These are phyloP conservation scores for Boletus edulis DNA, from an alignment of 768 basidiomycete species.

Conservation along the genomic window DNA sequence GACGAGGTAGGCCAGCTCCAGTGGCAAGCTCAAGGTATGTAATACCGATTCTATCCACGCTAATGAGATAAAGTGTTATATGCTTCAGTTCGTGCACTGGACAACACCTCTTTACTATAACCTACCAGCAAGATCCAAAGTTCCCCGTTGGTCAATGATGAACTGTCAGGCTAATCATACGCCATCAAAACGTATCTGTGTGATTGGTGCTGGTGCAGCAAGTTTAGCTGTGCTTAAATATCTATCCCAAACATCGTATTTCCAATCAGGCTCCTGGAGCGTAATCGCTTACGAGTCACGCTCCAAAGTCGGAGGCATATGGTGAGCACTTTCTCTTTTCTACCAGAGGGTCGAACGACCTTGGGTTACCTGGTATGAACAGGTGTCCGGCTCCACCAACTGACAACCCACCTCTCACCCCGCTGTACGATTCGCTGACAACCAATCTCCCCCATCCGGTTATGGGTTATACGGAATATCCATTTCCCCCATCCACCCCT, in stretches of 20 bases:
- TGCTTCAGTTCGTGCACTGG: background rate
- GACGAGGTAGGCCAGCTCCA: background rate
- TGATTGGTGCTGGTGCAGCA: constrained; percentile 75
- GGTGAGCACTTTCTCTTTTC: constrained; percentile 43
- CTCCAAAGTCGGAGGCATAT: constrained; percentile 69
- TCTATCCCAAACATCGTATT: constrained; percentile 56
- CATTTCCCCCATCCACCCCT: constrained; percentile 70
- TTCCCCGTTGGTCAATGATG: constrained; percentile 1
- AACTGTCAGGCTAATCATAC: background rate
- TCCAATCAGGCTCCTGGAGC: constrained; percentile 60
- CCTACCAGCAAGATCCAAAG: background rate
- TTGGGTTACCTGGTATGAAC: background rate
- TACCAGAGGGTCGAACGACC: background rate
- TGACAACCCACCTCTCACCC: constrained; percentile 56
- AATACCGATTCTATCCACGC: background rate
- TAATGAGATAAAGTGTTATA: background rate
- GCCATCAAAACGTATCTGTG: constrained; percentile 48
- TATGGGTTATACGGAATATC: constrained; percentile 65
- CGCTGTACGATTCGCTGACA: constrained; percentile 78
- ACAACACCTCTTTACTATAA: background rate
- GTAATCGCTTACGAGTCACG: constrained; percentile 62
- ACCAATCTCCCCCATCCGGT: constrained; percentile 78
- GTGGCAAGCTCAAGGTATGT: background rate
- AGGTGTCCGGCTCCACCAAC: constrained; percentile 58
- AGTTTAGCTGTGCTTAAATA: constrained; percentile 71